Evolutionary conservation across 306 rosid genomes (phyloP).

Genomic region (Quercus berberidifolia): DNA sequence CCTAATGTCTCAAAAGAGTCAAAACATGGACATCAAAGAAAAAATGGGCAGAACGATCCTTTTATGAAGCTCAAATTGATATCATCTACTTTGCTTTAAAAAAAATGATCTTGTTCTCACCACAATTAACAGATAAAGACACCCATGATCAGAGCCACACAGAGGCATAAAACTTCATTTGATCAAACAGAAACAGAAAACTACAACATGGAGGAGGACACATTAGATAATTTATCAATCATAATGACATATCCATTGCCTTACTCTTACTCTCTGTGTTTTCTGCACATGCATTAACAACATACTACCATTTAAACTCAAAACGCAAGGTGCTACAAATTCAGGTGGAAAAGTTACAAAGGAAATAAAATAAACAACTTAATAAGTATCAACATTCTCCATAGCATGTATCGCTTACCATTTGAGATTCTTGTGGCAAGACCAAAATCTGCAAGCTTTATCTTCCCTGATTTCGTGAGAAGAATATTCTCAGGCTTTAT

Average conservation of each 20-base stretch:
- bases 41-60: neutral
- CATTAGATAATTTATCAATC: neutral
- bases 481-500: constrained; percentile 96
- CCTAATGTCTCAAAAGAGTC: no score
- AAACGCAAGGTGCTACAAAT: neutral
- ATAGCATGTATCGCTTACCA: constrained; percentile 39
- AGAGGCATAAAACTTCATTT: neutral
- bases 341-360: constrained; percentile 9
- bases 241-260: neutral
- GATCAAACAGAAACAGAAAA: neutral
- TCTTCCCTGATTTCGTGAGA: constrained; percentile 69
- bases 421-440: constrained; percentile 88
- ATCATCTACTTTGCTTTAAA: neutral
- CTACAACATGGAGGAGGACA: neutral
- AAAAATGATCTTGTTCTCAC: neutral
- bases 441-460: constrained; percentile 99
- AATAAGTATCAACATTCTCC: neutral
- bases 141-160: neutral
- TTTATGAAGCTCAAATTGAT: neutral
- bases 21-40: neutral
- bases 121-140: neutral
- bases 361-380: neutral
- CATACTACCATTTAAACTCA: neutral
- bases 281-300: neutral
- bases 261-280: neutral